phyloP scores from a whole-genome alignment of 257 asterid species.

The Scutellaria minor region DNA sequence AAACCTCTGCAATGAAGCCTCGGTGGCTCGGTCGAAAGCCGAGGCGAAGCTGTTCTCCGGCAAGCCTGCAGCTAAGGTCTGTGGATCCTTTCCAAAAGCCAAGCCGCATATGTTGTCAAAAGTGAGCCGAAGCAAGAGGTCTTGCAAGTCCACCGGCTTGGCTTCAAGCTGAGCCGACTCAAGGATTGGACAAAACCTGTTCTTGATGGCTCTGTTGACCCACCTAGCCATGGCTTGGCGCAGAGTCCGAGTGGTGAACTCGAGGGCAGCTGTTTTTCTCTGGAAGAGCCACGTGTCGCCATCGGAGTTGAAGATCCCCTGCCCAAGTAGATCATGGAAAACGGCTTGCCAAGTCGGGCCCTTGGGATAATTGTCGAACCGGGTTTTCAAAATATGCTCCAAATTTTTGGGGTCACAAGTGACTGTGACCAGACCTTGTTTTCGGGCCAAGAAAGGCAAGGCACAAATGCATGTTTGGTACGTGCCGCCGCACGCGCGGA shows the following conservation, averaged over 20 bases:
- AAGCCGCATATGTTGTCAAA: slow-evolving; percentile 91
- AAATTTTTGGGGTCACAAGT: slow-evolving; percentile 91
- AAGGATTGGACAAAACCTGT: slow-evolving; percentile 76
- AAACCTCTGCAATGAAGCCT: slow-evolving; percentile 83
- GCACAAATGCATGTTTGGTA: slow-evolving; percentile 94
- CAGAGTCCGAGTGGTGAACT: slow-evolving; percentile 82
- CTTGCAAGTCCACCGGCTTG: slow-evolving; percentile 78
- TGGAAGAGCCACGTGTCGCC: slow-evolving; percentile 96
- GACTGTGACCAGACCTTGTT: slow-evolving; percentile 88
- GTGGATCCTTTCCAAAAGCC: slow-evolving; percentile 92
- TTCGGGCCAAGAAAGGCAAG: slow-evolving; percentile 78
- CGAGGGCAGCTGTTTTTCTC: slow-evolving; percentile 87
- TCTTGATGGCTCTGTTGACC: slow-evolving; percentile 79
- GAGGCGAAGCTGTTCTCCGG: slow-evolving; percentile 75
- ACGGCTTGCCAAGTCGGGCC: slow-evolving; percentile 98
- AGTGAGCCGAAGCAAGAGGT: slow-evolving; percentile 82
- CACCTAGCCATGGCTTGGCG: slow-evolving; percentile 95
- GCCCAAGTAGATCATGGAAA: slow-evolving; percentile 83
- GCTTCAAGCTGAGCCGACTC: slow-evolving; percentile 57
- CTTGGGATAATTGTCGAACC: slow-evolving; percentile 91
- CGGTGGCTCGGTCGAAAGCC: slow-evolving; percentile 91
- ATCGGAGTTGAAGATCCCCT: slow-evolving; percentile 89
- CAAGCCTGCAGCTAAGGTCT: slow-evolving; percentile 67
- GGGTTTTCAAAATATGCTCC: slow-evolving; percentile 84
- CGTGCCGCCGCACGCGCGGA: slow-evolving; percentile 89